Evolutionary conservation across 2,329 filamentous ascomycete species (phyloP), one percentile per base, ranked within the genome.

Genomic region (Aspergillus candidus): DNA sequence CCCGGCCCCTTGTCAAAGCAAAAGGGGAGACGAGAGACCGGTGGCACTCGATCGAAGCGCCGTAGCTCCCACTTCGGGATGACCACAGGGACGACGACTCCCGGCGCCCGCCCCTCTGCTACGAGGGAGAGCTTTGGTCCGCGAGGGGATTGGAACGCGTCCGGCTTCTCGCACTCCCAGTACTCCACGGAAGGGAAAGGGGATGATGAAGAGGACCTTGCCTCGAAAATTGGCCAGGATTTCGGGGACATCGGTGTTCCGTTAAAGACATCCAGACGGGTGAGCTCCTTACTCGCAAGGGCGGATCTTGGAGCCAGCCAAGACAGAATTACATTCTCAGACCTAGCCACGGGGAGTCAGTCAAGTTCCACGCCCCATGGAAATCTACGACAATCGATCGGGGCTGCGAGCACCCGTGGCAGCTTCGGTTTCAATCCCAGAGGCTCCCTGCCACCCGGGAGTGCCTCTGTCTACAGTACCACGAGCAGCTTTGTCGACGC

Each of bases 221-320:
- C 83, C 3, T 77, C 84, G 3, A 80, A 84, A 1, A 68, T 91
- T n/a, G 85, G 86, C 43, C 78, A 85, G 34, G 84, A 88, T 44
- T 74, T 77, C 47, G 72, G 68, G 15, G 69, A 74, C 43, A 71
- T 76, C 29, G 73, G 76, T 22, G 73, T 76, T 37, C 74, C 76
- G 13, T 67, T 67, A n/a, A 77, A 76, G 50, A 76, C 79, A 35
- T 80, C 79, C n/a, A 81, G 93, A 35, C 80, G 93, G 40, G 85
- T 97, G 18, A 98, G 93, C 70, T 97, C 91, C 12, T 78, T 95
- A 68, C 74, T 96, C 41, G 90, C 90, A 12, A 78, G 91, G 57
- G 86, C 87, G 29, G 91, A 96, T 61, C 72, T 96, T 14, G 91
- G 88, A 0, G 84, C 87, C 8, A 93, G 84, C 12, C 86, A 91